Evolutionary conservation across 805 yeast genomes (phyloP).

Genomic region (Danielia oregonensis): DNA sequence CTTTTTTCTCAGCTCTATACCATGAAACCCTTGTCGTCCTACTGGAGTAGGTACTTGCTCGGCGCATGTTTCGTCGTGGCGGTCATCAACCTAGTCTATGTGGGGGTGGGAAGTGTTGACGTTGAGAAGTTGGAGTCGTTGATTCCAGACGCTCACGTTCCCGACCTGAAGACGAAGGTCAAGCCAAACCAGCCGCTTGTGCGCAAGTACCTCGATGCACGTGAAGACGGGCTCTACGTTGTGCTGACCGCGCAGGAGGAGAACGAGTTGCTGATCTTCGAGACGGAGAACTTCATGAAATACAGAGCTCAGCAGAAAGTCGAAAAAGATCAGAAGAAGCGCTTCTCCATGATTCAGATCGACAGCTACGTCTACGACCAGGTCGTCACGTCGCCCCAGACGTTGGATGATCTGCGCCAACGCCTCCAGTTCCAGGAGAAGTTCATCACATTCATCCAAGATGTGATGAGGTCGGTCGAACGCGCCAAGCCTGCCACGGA

Average conservation of each 20-base stretch:
- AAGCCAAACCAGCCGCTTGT: neutral
- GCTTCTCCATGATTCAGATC: conserved; percentile 4
- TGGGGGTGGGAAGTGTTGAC: neutral
- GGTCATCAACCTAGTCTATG: neutral
- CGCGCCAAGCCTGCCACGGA: conserved; percentile 20
- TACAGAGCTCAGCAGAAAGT: neutral
- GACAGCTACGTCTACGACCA: conserved; percentile 1
- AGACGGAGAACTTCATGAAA: conserved; percentile 5
- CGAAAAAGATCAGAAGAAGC: neutral
- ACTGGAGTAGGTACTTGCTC: neutral
- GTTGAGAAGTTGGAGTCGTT: neutral
- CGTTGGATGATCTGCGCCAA: conserved; percentile 2
- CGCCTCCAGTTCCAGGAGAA: conserved; percentile 12
- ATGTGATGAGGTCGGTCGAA: conserved; percentile 17
- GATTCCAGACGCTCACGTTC: neutral
- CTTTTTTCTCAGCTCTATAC: neutral
- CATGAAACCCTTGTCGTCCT: neutral
- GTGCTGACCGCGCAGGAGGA: conserved; percentile 6
- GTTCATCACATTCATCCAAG: conserved; percentile 19
- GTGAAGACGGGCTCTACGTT: conserved; percentile 10
- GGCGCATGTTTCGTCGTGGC: neutral
- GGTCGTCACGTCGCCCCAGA: neutral
- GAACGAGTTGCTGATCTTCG: conserved; percentile 2
- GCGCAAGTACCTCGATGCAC: conserved; percentile 10
- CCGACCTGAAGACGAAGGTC: neutral